Percentiles rank a stretch among this genome's conserved stretches.
Evolutionary conservation across 257 asterid genomes (phyloP).

Genomic region (Nyctanthes arbortristis): DNA sequence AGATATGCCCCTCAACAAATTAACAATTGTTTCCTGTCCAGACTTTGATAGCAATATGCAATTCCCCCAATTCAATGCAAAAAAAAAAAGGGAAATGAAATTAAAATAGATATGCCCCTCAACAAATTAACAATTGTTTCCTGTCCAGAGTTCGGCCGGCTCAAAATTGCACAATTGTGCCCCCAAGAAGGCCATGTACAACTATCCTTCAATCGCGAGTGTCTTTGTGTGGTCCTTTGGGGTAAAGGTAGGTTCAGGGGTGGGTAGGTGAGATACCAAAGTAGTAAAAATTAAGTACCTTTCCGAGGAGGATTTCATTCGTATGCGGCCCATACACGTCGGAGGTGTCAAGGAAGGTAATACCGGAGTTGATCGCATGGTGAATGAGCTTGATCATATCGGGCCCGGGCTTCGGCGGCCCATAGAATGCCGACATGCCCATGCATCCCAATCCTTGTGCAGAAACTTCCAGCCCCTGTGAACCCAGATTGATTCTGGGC

Average conservation of each 20-base stretch:
- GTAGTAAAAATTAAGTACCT: constrained; percentile 11
- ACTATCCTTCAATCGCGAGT: no score
- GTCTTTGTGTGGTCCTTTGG: not conserved
- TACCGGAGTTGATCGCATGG: constrained; percentile 34
- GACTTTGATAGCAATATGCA: not conserved
- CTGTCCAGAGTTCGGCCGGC: no score
- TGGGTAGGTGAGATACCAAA: no score
- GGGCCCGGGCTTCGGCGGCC: constrained; percentile 42
- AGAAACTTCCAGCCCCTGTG: constrained; percentile 40
- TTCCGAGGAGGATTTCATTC: constrained; percentile 36
- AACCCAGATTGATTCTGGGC: constrained; percentile 39
- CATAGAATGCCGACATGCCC: constrained; percentile 47
- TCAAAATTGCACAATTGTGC: no score
- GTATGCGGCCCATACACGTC: constrained; percentile 40
- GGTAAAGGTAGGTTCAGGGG: no score
- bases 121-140: not conserved
- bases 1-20: not conserved
- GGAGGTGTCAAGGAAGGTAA: constrained; percentile 40
- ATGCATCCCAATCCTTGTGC: constrained; percentile 48
- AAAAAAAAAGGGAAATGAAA: not conserved
- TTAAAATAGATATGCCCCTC: not conserved
- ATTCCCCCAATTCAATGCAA: not conserved
- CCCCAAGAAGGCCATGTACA: no score
- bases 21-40: no score
- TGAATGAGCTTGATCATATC: constrained; percentile 36